Conservation (phyloP, 371 early-diverging fungal species). For the Neoconidiobolus thromboides region DNA sequence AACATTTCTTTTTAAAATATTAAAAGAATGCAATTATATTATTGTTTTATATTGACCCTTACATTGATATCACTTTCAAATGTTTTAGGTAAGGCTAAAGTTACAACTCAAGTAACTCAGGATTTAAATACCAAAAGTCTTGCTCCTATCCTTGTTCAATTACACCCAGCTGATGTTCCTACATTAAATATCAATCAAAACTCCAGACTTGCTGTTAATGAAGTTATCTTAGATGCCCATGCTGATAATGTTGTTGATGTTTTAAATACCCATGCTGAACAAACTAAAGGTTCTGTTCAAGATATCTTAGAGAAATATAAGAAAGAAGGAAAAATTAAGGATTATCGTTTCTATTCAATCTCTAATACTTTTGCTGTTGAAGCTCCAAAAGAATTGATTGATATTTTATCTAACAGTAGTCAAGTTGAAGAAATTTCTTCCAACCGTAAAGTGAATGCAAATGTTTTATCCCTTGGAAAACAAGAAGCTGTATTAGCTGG, state of each 20-base stretch:
- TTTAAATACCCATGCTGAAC: not conserved
- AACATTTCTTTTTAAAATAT: too few species aligned
- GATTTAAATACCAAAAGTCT: not conserved
- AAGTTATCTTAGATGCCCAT: not conserved
- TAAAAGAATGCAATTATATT: too few species aligned
- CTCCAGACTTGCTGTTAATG: too few species aligned
- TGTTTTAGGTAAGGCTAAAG: not conserved
- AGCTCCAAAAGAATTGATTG: not conserved
- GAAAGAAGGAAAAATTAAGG: not conserved
- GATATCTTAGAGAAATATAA: not conserved
- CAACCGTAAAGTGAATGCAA: not conserved
- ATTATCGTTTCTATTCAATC: conserved; percentile 3
- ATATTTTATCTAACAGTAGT: not conserved
- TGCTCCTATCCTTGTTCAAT: too few species aligned
- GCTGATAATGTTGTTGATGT: not conserved
- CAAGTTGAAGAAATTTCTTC: conserved; percentile 3
- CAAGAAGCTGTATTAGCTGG: not conserved
- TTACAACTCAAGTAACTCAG: not conserved
- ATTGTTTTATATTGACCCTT: too few species aligned
- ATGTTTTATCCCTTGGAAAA: not conserved
- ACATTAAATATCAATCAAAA: too few species aligned
- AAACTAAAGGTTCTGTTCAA: not conserved
- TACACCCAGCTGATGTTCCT: too few species aligned
- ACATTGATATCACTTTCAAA: not conserved
- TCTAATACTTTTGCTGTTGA: conserved; percentile 3